Evolutionary conservation across 495 filamentous ascomycete genomes (phyloP), one percentile per base, ranked within the genome.

Genomic region (Xylaria bambusicola): DNA sequence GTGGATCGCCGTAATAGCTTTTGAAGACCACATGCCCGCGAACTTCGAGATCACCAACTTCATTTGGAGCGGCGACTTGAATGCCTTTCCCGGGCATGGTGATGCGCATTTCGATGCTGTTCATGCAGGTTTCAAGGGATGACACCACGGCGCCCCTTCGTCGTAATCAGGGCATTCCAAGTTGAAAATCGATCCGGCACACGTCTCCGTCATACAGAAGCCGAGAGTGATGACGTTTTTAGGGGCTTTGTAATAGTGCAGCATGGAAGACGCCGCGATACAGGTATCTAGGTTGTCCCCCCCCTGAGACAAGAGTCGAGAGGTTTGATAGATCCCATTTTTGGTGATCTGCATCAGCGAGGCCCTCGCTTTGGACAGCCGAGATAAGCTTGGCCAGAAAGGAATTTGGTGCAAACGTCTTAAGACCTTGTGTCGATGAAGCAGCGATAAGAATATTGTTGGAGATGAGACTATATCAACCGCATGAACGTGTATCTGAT

Each of bases 171-270:
- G 76, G 29, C 68, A 77, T 9, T 62, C 15, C 3, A 20, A 21
- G 48, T 71, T 78, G 74, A 63, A 74, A 45, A 80, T 84, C n/a
- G 58, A 52, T 0, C 80, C 77, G 5, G 77, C 77, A 54, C 80
- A 83, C 0, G 81, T 83, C 63, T 84, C 82, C 0, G 82, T 84
- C 82, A 84, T 83, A 24, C 82, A 80, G 44, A 84, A 84, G 0
- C 70, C 72, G 2, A 82, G 75, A 0, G 55, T 58, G 44, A 87
- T 71, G 8, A 82, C 71, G 45, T 75, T 65, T 1, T 13, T 2
- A 0, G 68, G 72, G 1, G 74, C 76, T 0, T 74, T 73, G 51
- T 73, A 73, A 1, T 52, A 48, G 4, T 36, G 17, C 0, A 83
- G 64, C 0, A 75, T 41, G 2, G 62, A 15, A 13, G 68, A 45